Evolutionary conservation across 257 asterid genomes (phyloP), one percentile per base, ranked within the genome.

Genomic region (Nicotiana otophora): DNA sequence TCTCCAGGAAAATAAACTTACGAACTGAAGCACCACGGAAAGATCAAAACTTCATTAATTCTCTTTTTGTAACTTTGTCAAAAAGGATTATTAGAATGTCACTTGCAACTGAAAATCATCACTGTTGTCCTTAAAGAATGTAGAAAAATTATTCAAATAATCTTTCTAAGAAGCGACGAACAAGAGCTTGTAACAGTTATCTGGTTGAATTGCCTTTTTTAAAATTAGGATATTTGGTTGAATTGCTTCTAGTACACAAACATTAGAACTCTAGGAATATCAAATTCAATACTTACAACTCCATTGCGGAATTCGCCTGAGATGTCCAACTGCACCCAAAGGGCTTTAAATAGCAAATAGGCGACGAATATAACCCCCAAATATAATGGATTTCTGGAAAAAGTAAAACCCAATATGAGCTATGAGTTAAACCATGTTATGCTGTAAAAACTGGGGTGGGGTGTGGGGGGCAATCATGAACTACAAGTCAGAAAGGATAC

Each of bases 251-350:
- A 85, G 76, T 39, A 8, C 34, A 61, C 80, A 75, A 51, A 51
- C 63, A 51, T 7, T 75, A 75, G 16, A 48, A 75, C 23, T 75
- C 63, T 4, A 30, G 53, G 62, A 75, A 48, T 8, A 75, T 58
- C 58, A 51, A 58, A 74, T 74, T 72, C 74, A 55, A 81, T 36
- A 89, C 99, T 96, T 91, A 96, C 99, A 81, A 93, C 97, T 82
- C 99, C 99, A 85, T 96, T 88, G 75, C 92, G 93, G 90, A 96
- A 96, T 92, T 93, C 98, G 60, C 93, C 94, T 19, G 96, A 82
- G 75, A 96, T 88, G 90, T 94, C 97, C 82, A 96, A 86, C 86
- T 94, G 98, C 85, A 96, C 98, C 98, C 98, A 96, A 63, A 96
- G 94, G 84, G 99, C 99, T 90, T 96, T 96, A 3, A 80, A 62